These are phyloP conservation scores for Penicillium coprophilum DNA, from an alignment of 495 filamentous ascomycete genomes.

Conservation along the genomic window DNA sequence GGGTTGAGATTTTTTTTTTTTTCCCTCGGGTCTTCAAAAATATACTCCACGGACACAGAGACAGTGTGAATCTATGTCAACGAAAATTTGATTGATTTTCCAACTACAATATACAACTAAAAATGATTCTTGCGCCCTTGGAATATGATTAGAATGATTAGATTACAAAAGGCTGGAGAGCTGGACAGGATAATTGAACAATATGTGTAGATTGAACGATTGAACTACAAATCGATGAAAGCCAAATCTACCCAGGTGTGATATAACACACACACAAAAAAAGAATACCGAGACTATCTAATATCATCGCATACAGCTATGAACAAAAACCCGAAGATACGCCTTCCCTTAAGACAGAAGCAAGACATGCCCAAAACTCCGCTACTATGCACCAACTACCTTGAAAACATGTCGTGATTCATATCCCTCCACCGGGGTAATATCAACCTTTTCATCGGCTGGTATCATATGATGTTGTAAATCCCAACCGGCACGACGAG, in stretches of 20 bases:
- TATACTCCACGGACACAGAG: slow-evolving; percentile 4
- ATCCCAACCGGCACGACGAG: slow-evolving; percentile 82
- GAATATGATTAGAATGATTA: neutral
- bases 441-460: slow-evolving; percentile 58
- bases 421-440: slow-evolving; percentile 60
- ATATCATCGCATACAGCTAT: slow-evolving; percentile 7
- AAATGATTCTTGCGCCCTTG: neutral
- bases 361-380: slow-evolving; percentile 40
- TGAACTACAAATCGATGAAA: slow-evolving; percentile 5
- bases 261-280: slow-evolving; percentile 14
- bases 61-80: neutral
- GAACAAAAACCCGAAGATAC: slow-evolving; percentile 23
- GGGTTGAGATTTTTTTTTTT: slow-evolving; percentile 21
- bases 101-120: neutral
- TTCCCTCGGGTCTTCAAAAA: slow-evolving; percentile 9
- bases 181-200: slow-evolving; percentile 3
- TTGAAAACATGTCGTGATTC: slow-evolving; percentile 65
- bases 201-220: neutral
- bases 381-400: slow-evolving; percentile 47
- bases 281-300: slow-evolving; percentile 12
- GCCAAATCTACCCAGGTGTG: neutral
- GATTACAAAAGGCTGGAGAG: neutral
- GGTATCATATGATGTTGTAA: slow-evolving; percentile 84
- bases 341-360: slow-evolving; percentile 29
- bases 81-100: neutral